These are phyloP conservation scores for Cicer yamashitae DNA, from an alignment of 306 rosid genomes.

Conservation along the genomic window DNA sequence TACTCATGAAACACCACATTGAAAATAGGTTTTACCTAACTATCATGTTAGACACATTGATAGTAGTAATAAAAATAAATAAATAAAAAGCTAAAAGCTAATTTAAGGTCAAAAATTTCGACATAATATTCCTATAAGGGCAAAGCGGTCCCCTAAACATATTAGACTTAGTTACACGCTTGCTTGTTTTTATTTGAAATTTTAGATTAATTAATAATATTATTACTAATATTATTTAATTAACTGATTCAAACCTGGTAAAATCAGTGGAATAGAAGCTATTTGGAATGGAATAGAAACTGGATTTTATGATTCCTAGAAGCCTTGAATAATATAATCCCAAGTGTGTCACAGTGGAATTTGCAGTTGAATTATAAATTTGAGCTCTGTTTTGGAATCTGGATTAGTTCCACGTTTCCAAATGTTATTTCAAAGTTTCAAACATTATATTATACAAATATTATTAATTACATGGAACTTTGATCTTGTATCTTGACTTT, in stretches of 20 bases:
- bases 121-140: constrained; percentile 37
- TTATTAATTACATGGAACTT: constrained; percentile 56
- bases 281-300: constrained; percentile 99
- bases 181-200: constrained; percentile 53
- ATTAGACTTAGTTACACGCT: constrained; percentile 55
- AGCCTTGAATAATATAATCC: constrained; percentile 53
- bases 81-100: not conserved
- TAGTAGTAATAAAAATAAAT: constrained; percentile 4
- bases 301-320: constrained; percentile 86
- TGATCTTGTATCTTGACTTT: constrained; percentile 56
- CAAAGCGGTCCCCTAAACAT: constrained; percentile 60
- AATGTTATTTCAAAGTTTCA: constrained; percentile 62
- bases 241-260: constrained; percentile 62
- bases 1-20: not conserved
- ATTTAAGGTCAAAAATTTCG: constrained; percentile 12
- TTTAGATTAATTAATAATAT: constrained; percentile 15
- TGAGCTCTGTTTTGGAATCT: constrained; percentile 65
- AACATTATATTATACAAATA: constrained; percentile 35
- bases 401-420: constrained; percentile 74
- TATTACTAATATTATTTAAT: not conserved
- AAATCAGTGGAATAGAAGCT: constrained; percentile 97
- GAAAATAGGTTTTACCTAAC: constrained; percentile 23
- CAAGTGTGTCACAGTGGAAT: constrained; percentile 48
- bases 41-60: constrained; percentile 33
- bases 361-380: constrained; percentile 43